Percentiles rank a stretch among this genome's conserved stretches.
Conservation (phyloP, 345 rosid species). For the Leavenworthia alabamica region DNA sequence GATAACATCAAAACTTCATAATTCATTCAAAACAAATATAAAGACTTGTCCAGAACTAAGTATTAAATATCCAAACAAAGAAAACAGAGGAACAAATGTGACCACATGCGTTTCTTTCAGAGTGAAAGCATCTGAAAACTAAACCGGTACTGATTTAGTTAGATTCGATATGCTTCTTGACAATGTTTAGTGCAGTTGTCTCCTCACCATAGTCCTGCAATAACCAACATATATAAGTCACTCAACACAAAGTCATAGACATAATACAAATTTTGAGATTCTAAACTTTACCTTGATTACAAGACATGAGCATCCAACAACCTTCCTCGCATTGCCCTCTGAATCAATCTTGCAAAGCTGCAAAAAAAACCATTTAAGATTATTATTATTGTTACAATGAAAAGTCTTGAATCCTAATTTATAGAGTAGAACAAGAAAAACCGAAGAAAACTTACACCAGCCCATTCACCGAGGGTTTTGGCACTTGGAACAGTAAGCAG, state of each 20-base stretch:
- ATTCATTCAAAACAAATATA: constrained; percentile 6
- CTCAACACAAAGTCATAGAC: background rate
- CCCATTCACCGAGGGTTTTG: constrained; percentile 92
- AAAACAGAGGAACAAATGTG: background rate
- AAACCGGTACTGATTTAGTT: constrained; percentile 4
- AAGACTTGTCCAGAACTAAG: constrained; percentile 1
- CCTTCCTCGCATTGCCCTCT: constrained; percentile 81
- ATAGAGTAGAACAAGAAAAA: background rate
- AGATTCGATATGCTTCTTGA: constrained; percentile 23
- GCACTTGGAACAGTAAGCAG: constrained; percentile 69
- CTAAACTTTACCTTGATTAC: constrained; percentile 53
- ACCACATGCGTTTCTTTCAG: background rate
- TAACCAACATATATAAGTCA: background rate
- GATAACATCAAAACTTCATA: constrained; percentile 10
- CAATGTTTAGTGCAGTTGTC: constrained; percentile 30
- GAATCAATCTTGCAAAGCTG: constrained; percentile 86
- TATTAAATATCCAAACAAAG: constrained; percentile 7
- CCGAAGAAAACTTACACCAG: constrained; percentile 55
- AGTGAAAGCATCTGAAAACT: constrained; percentile 5
- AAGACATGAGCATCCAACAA: constrained; percentile 77
- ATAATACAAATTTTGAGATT: background rate
- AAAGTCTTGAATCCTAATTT: background rate
- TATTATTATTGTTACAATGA: background rate
- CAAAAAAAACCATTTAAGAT: constrained; percentile 14
- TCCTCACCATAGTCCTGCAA: constrained; percentile 33